phyloP scores from a whole-genome alignment of 2,329 filamentous ascomycete species.

The Colletotrichum lupini region DNA sequence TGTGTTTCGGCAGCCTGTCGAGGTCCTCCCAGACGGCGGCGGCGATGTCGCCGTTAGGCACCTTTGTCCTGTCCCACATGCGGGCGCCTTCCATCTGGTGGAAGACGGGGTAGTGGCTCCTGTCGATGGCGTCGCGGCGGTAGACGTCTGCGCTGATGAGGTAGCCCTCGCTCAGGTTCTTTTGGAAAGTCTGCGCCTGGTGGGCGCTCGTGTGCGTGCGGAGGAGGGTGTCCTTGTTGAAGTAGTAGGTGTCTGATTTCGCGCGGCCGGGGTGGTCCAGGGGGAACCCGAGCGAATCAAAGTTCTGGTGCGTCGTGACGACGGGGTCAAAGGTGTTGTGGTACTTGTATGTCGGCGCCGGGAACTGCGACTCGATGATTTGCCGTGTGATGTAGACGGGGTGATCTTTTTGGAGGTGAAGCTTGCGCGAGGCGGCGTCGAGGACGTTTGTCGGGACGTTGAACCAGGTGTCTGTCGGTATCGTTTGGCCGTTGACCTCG shows the following conservation, averaged over 20 bases:
- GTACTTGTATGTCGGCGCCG: constrained; percentile 75
- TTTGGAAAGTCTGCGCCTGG: constrained; percentile 83
- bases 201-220: constrained; percentile 96
- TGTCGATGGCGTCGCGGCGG: constrained; percentile 92
- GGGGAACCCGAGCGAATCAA: constrained; percentile 95
- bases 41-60: constrained; percentile 67
- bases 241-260: constrained; percentile 93
- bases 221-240: constrained; percentile 85
- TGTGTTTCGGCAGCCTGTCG: constrained; percentile 76
- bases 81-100: constrained; percentile 98
- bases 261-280: constrained; percentile 87
- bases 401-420: constrained; percentile 94
- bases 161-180: constrained; percentile 80
- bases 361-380: constrained; percentile 92
- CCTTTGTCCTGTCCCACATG: constrained; percentile 81
- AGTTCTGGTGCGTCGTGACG: constrained; percentile 88
- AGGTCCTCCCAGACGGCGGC: constrained; percentile 77
- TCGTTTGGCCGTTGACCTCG: constrained; percentile 71
- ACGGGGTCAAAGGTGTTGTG: constrained; percentile 86
- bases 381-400: constrained; percentile 90
- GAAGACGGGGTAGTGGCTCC: constrained; percentile 95
- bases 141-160: constrained; percentile 96
- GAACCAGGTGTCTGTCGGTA: constrained; percentile 82
- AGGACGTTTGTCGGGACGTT: constrained; percentile 85
- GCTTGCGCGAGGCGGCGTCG: constrained; percentile 75